Conservation (phyloP, 2,329 filamentous ascomycete genomes). For the Samsoniella hepiali region DNA sequence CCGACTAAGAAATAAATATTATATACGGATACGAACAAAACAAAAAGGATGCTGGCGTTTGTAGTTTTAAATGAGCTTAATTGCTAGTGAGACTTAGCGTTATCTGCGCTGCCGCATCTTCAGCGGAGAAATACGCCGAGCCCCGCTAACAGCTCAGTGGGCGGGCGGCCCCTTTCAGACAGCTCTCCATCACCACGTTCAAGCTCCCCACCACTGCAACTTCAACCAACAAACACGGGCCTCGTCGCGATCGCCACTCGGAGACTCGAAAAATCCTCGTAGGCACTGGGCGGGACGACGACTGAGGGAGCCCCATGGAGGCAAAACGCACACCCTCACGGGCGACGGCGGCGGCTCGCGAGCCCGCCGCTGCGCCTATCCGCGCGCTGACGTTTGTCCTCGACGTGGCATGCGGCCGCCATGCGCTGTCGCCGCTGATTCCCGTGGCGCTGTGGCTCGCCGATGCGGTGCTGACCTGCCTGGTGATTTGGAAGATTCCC, state of each 20-base stretch:
- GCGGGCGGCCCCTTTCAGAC: constrained; percentile 13
- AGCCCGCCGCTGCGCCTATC: constrained; percentile 24
- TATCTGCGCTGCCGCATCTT: not conserved
- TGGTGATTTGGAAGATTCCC: constrained; percentile 77
- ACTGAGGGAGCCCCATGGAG: not conserved
- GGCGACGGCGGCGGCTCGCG: constrained; percentile 2
- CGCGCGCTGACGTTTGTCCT: constrained; percentile 33
- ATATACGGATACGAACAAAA: no score
- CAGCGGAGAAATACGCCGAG: not conserved
- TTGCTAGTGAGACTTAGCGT: not conserved
- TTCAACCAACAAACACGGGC: not conserved
- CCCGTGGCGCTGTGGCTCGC: constrained; percentile 62
- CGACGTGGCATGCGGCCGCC: constrained; percentile 47
- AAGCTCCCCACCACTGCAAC: constrained; percentile 12
- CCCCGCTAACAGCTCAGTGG: constrained; percentile 8
- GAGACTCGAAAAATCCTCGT: no score
- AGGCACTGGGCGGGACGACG: not conserved
- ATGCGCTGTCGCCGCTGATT: constrained; percentile 48
- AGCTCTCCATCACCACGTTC: constrained; percentile 2
- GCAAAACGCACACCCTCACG: constrained; percentile 9
- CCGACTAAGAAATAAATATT: no score
- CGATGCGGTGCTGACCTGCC: constrained; percentile 68
- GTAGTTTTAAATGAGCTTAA: no score
- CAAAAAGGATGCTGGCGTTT: no score
- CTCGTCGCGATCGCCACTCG: not conserved